phyloP scores from a whole-genome alignment of 345 rosid species.

The Odontarrhena argentea region DNA sequence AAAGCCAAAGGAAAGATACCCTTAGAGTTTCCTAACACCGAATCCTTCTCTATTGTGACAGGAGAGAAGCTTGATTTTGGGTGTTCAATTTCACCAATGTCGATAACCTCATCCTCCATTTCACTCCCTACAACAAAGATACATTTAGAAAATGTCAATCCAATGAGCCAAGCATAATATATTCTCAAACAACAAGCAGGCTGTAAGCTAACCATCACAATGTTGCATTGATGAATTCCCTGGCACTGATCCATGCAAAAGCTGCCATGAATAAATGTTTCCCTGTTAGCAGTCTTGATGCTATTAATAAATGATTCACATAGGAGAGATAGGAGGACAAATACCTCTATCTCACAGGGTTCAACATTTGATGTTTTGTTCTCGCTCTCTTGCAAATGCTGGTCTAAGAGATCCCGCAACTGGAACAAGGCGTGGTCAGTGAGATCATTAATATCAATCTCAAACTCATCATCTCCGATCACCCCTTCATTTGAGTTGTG shows the following conservation, averaged over 20 bases:
- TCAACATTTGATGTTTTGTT: constrained; percentile 48
- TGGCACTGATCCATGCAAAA: constrained; percentile 63
- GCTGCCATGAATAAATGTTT: constrained; percentile 41
- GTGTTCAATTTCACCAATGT: constrained; percentile 70
- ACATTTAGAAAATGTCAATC: constrained; percentile 8
- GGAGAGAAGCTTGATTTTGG: constrained; percentile 51
- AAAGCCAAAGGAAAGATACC: constrained; percentile 36
- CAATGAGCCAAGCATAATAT: constrained; percentile 5
- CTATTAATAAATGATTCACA: constrained; percentile 5
- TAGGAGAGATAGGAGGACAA: constrained; percentile 13
- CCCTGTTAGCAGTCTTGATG: constrained; percentile 6
- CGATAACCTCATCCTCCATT: constrained; percentile 66
- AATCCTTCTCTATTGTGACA: constrained; percentile 59
- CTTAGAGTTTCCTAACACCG: constrained; percentile 57
- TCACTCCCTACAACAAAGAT: constrained; percentile 54
- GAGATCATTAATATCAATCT: constrained; percentile 79
- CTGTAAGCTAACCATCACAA: constrained; percentile 57
- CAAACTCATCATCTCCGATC: constrained; percentile 71
- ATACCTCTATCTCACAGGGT: constrained; percentile 80
- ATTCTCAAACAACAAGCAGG: constrained; percentile 9
- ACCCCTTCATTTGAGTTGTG: constrained; percentile 55
- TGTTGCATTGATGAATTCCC: constrained; percentile 66
- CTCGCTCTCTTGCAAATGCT: constrained; percentile 56
- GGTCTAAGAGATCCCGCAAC: constrained; percentile 69
- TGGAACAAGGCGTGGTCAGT: constrained; percentile 62